A percentile compares a stretch with the other conserved stretches of the same genome.
These are phyloP conservation scores for Botrytis porri DNA, from an alignment of 2,329 filamentous ascomycete genomes.

Conservation along the genomic window DNA sequence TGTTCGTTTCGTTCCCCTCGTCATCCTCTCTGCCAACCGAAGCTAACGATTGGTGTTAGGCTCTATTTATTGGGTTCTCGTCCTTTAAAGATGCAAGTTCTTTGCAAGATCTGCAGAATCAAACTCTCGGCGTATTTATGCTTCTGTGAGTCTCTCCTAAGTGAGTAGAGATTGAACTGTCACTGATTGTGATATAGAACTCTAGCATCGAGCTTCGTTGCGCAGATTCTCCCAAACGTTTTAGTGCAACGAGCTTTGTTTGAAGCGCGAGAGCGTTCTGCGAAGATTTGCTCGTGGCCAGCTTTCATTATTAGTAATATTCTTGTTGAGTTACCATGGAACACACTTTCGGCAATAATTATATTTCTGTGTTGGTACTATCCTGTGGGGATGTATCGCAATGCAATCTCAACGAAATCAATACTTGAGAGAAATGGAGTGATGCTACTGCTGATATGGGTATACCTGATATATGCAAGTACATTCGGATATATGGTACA, in stretches of 20 bases:
- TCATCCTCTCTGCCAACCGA: background rate
- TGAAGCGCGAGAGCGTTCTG: slow-evolving; percentile 68
- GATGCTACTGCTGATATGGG: slow-evolving; percentile 73
- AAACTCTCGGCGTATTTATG: slow-evolving; percentile 75
- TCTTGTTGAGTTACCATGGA: slow-evolving; percentile 82
- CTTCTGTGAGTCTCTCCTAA: slow-evolving; percentile 46
- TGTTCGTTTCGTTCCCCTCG: slow-evolving; percentile 43
- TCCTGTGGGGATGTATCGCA: slow-evolving; percentile 72
- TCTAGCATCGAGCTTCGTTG: slow-evolving; percentile 70
- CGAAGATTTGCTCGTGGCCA: slow-evolving; percentile 75
- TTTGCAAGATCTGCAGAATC: slow-evolving; percentile 63
- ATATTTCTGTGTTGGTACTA: slow-evolving; percentile 86
- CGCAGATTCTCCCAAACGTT: slow-evolving; percentile 73
- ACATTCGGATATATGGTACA: slow-evolving; percentile 80
- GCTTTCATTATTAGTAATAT: slow-evolving; percentile 68
- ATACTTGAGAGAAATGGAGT: slow-evolving; percentile 69
- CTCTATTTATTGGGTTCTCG: slow-evolving; percentile 65
- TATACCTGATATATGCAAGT: slow-evolving; percentile 76
- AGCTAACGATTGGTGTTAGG: slow-evolving; percentile 31
- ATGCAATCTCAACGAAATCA: slow-evolving; percentile 60
- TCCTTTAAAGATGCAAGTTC: slow-evolving; percentile 61
- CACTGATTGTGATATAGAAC: slow-evolving; percentile 40
- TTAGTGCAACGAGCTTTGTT: slow-evolving; percentile 53
- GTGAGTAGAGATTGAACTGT: background rate
- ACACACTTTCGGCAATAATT: slow-evolving; percentile 67